Evolutionary conservation across 805 yeast genomes (phyloP), one percentile per base, ranked within the genome.

Genomic region (Candida suzukii): DNA sequence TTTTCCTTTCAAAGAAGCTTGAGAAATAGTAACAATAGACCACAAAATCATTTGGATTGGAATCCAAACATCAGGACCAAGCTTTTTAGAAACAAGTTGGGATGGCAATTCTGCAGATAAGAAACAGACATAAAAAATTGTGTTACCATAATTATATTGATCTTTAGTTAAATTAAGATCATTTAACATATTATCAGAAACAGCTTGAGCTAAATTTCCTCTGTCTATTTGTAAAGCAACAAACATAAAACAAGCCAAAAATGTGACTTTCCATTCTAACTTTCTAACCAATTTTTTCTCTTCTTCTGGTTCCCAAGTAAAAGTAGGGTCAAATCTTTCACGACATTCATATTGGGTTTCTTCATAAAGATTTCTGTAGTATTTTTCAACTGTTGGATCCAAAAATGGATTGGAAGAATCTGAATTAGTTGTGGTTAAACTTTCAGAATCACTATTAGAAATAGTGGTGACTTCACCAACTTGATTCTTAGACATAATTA

Each of bases 21-120:
- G 83, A 35, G 61, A 56, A 37, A 70, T 57, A 4, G 79, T 74
- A 7, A 76, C 75, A 4, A 67, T 43, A 42, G 73, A 66, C 83
- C 83, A 78, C 2, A 67, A 45, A 16, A 63, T 48, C 50, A 78
- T 66, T 48, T 77, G 80, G 18, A 61, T 55, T 1, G 81, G 81
- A 43, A 77, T 69, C 70, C 78, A 75, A 19, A 62, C 50, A 47
- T 76, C 81, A 5, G 80, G 76, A 14, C 84, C 84, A 22, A 77
- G 41, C 38, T 63, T 65, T 53, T 78, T 77, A 19, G 80, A 72
- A 22, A 78, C 65, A 45, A 78, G 60, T 50, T 78, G 82, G 3
- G 81, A 74, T 1, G 84, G 84, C 8, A 78, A 52, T 50, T 78
- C 83, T 10, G 79, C 71, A n/a, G 58, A 49, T 40, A 76, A 54